Percentiles rank a stretch among this genome's conserved stretches.
Evolutionary conservation across 495 filamentous ascomycete species (phyloP).

Genomic region (Tuber borchii): DNA sequence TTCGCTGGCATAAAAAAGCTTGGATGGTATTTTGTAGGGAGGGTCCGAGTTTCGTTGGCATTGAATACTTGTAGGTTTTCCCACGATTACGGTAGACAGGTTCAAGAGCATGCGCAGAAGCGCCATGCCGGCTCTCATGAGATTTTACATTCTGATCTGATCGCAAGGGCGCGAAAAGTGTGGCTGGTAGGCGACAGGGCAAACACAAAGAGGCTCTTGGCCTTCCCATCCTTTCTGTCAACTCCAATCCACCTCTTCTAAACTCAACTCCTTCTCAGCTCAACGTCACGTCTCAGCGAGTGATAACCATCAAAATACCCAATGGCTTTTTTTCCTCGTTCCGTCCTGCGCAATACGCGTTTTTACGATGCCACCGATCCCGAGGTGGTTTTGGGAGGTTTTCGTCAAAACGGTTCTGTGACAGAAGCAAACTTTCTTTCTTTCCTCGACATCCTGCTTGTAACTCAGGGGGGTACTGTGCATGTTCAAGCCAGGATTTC

Average conservation of each 20-base stretch:
- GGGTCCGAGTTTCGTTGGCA: no score
- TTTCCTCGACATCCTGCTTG: conserved; percentile 37
- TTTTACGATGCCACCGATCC: conserved; percentile 33
- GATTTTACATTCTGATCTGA: no score
- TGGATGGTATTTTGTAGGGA: no score
- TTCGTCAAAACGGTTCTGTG: conserved; percentile 34
- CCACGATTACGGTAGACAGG: no score
- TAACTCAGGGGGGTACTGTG: conserved; percentile 15
- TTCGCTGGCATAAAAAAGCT: no score
- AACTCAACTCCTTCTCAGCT: background rate
- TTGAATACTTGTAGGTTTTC: no score
- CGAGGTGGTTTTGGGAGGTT: conserved; percentile 27
- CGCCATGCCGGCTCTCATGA: no score
- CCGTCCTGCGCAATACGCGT: conserved; percentile 24
- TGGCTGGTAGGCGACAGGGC: background rate
- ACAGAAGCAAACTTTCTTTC: conserved; percentile 36
- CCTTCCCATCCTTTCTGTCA: background rate
- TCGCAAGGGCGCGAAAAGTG: no score
- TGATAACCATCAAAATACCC: background rate
- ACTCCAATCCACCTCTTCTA: background rate
- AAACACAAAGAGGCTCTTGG: conserved; percentile 1
- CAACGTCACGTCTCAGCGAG: background rate
- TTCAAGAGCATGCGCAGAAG: no score
- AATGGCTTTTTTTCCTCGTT: conserved; percentile 21
- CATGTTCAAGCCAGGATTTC: conserved; percentile 27